A percentile compares a stretch with the other conserved stretches of the same genome.
phyloP scores from a whole-genome alignment of 2,329 filamentous ascomycete species.

The Fusarium sp. region DNA sequence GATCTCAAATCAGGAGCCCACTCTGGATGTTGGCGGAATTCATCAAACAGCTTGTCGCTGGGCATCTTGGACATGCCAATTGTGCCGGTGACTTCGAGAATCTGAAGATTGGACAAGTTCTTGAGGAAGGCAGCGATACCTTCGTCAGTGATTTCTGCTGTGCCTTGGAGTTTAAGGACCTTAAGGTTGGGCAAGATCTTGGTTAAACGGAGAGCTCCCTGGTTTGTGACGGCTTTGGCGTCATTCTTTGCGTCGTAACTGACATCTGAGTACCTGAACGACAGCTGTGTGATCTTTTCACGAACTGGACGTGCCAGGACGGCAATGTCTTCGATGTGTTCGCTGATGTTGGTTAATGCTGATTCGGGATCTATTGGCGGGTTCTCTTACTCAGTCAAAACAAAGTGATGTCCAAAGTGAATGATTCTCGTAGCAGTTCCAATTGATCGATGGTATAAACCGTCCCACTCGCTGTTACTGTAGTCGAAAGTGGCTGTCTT shows the following conservation, averaged over 20 bases:
- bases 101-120: background rate
- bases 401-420: constrained; percentile 8
- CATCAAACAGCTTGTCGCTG: constrained; percentile 1
- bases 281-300: constrained; percentile 16
- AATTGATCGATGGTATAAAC: constrained; percentile 12
- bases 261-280: constrained; percentile 17
- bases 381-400: constrained; percentile 24
- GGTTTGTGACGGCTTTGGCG: constrained; percentile 6
- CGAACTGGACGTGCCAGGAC: constrained; percentile 5
- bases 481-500: background rate
- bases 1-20: constrained; percentile 24
- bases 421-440: constrained; percentile 20
- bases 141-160: background rate
- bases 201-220: constrained; percentile 9
- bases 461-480: constrained; percentile 10
- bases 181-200: constrained; percentile 20
- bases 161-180: constrained; percentile 15
- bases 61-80: background rate
- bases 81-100: constrained; percentile 10
- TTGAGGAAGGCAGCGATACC: background rate
- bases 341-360: constrained; percentile 3
- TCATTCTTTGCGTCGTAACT: constrained; percentile 13
- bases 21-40: constrained; percentile 12
- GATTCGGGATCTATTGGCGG: too few relatives aligned
- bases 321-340: constrained; percentile 30